Evolutionary conservation across 768 basidiomycete species (phyloP), one percentile per base, ranked within the genome.

Genomic region (Serpula lacrymans): DNA sequence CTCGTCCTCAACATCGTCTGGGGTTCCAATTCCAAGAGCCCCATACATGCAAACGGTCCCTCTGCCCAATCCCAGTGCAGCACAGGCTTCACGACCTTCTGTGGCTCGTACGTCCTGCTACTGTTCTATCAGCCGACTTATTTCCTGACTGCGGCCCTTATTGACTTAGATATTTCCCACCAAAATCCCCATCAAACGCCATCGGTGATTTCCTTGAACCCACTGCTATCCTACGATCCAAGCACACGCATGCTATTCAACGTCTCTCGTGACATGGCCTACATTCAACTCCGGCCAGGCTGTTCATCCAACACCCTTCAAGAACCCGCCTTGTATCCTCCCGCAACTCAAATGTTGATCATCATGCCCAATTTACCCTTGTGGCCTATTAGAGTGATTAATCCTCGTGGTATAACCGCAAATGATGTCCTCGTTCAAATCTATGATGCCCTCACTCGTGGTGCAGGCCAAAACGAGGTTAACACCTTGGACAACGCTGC

Each of bases 311-410:
- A 34, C 25, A 37, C 47, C 16, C 48, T 62, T 2, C 39, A 49
- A 36, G 48, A 34, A 2, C 49, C 48, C 13, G 62, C 62, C 1
- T 28, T 62, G 23, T 29, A 55, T n/a, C 60, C 57, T 2, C 12
- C 26, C 7, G 39, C 48, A 22, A 42, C 44, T 8, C 31, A 2
- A 10, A 43, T 64, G 21, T 33, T 45, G 1, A 47, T 62, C 21
- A 50, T 36, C 21, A 18, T 62, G 13, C 41, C 57, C 10, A 41
- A 28, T 23, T 50, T 57, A 22, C 61, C 61, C 1, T 43, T 41
- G 26, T 62, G 57, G 60, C 44, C 49, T 13, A 45, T 63, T 44
- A 62, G 63, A 31, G 62, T 62, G 23, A 41, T 47, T 23, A 64
- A 62, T 27, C 27, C 45, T 5, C 29, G 29, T 8, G 59, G 60